Percentiles rank a stretch among this genome's conserved stretches.
phyloP scores from a whole-genome alignment of 2,329 filamentous ascomycete species.

The Berkeleyomyces rouxiae region DNA sequence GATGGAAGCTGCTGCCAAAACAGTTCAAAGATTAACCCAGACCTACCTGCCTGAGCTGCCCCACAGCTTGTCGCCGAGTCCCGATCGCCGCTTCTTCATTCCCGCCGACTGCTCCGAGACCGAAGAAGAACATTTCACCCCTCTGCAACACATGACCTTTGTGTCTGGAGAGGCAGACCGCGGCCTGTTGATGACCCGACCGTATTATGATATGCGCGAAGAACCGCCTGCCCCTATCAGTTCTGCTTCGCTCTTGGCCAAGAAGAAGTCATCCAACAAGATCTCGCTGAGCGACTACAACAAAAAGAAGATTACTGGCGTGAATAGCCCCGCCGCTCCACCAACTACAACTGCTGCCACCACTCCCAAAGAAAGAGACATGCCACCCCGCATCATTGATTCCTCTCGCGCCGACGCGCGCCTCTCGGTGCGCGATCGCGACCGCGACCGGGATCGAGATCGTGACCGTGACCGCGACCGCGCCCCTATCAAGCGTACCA shows the following conservation, averaged over 20 bases:
- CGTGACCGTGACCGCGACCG: constrained; percentile 3
- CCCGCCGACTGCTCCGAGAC: constrained; percentile 26
- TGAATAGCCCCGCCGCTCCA: not conserved
- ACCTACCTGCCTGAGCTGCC: constrained; percentile 34
- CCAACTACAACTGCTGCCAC: not conserved
- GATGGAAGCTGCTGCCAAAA: constrained; percentile 44
- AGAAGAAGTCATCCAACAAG: constrained; percentile 34
- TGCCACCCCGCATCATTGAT: not conserved
- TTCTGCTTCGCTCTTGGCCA: constrained; percentile 24
- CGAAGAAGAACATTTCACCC: constrained; percentile 33
- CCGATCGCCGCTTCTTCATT: constrained; percentile 31
- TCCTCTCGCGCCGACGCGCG: not conserved
- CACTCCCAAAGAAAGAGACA: not conserved
- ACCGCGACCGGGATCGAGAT: constrained; percentile 7
- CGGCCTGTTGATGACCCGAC: constrained; percentile 38
- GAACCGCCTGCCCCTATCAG: constrained; percentile 27
- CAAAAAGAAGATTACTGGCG: constrained; percentile 28
- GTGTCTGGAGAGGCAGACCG: constrained; percentile 38
- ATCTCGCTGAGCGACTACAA: constrained; percentile 43
- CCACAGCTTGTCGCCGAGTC: constrained; percentile 35
- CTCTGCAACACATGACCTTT: constrained; percentile 40
- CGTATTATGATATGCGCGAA: constrained; percentile 41
- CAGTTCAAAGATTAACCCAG: constrained; percentile 36
- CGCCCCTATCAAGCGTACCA: not conserved
- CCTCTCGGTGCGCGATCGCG: constrained; percentile 1